These are phyloP conservation scores for Colletotrichum chlorophyti DNA, from an alignment of 2,329 filamentous ascomycete genomes.

Conservation along the genomic window DNA sequence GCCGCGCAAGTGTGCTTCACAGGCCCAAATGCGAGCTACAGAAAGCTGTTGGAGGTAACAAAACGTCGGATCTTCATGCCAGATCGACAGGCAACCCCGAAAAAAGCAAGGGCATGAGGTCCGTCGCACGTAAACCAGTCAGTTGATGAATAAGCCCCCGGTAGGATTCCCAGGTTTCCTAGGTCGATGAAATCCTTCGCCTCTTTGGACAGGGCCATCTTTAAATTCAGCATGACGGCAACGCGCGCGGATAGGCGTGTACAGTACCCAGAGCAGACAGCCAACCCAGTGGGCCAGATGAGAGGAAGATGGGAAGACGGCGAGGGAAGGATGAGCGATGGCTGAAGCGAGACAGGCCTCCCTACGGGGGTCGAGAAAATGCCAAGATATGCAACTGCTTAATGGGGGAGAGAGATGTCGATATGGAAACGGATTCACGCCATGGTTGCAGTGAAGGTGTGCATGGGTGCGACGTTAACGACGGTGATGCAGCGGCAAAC, in stretches of 20 bases:
- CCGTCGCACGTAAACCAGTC: neutral
- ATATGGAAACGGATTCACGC: constrained; percentile 2
- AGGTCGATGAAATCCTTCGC: neutral
- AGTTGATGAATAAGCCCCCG: too few species aligned
- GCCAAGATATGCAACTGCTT: neutral
- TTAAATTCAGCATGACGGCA: neutral
- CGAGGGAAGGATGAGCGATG: neutral
- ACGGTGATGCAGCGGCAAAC: neutral
- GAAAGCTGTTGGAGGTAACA: too few species aligned
- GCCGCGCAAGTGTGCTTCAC: neutral
- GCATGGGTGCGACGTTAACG: neutral
- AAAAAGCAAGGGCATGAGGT: neutral
- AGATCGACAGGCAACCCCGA: constrained; percentile 5
- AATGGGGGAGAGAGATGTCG: neutral
- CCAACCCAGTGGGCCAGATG: neutral
- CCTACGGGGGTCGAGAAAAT: neutral
- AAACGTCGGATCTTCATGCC: neutral
- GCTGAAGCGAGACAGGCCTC: too few species aligned
- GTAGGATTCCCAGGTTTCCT: neutral
- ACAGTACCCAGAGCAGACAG: neutral
- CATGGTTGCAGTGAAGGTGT: constrained; percentile 18
- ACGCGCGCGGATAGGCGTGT: neutral
- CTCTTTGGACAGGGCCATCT: neutral
- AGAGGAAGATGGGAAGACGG: neutral
- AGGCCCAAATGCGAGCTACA: too few species aligned